Percentiles rank a stretch among this genome's conserved stretches.
Evolutionary conservation across 768 basidiomycete species (phyloP).

Genomic region (Filobasidium floriforme): DNA sequence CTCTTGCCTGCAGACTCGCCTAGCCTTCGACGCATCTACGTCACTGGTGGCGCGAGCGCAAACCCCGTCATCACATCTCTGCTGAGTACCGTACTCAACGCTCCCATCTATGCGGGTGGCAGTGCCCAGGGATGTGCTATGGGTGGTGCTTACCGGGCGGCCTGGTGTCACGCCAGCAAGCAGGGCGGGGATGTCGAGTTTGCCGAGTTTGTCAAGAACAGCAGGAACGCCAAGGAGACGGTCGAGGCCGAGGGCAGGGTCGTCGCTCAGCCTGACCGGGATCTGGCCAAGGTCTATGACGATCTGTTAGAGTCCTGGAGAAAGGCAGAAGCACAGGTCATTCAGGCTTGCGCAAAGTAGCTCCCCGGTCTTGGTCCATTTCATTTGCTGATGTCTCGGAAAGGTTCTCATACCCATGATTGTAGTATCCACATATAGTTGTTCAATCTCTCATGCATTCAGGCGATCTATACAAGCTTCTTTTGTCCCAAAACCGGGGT

Average conservation of each 20-base stretch:
- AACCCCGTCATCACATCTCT: constrained; percentile 67
- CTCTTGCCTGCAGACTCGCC: constrained; percentile 13
- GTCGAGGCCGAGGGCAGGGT: constrained; percentile 13
- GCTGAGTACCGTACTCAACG: constrained; percentile 68
- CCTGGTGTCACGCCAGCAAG: constrained; percentile 8
- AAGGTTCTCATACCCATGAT: too few relatives aligned
- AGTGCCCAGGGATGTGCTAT: constrained; percentile 20
- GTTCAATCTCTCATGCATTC: too few relatives aligned
- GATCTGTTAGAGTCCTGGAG: constrained; percentile 18
- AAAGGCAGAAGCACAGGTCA: constrained; percentile 18
- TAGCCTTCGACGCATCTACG: constrained; percentile 53
- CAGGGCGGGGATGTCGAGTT: constrained; percentile 6
- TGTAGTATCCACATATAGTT: too few relatives aligned
- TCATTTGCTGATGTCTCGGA: background rate
- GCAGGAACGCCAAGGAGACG: background rate
- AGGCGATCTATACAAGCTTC: constrained; percentile 7
- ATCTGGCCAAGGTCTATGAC: constrained; percentile 15
- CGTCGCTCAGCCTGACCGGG: constrained; percentile 14
- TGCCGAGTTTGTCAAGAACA: constrained; percentile 12
- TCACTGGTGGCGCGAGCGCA: constrained; percentile 70
- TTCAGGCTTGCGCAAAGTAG: constrained; percentile 11
- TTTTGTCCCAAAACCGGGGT: background rate
- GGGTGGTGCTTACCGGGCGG: constrained; percentile 21
- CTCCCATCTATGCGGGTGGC: constrained; percentile 54
- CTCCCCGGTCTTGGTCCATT: background rate